A percentile compares a stretch with the other conserved stretches of the same genome.
These are phyloP conservation scores for Gossypium mustelinum DNA, from an alignment of 345 rosid species.

Conservation along the genomic window DNA sequence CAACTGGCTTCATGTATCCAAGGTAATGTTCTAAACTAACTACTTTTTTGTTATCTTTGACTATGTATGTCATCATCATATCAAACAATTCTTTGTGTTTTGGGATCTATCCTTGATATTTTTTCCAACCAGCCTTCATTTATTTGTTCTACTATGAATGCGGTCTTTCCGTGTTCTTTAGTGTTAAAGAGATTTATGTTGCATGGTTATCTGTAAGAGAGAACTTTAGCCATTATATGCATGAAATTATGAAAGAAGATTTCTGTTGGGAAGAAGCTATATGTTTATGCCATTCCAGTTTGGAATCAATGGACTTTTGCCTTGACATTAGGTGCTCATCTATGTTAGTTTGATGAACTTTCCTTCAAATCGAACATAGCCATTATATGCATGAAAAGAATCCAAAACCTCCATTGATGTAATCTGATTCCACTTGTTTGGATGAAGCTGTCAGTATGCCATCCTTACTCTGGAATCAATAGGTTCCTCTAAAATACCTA, in stretches of 20 bases:
- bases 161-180: background rate
- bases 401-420: background rate
- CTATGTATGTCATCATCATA: background rate
- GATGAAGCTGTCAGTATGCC: background rate
- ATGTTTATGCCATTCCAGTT: background rate
- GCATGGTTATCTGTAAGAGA: background rate
- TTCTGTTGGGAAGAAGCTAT: background rate
- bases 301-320: background rate
- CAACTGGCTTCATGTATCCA: constrained; percentile 92
- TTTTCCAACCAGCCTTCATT: background rate
- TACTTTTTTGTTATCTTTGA: background rate
- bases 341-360: background rate
- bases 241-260: background rate
- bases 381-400: background rate
- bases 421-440: background rate
- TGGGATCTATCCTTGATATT: background rate
- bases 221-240: background rate
- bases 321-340: background rate
- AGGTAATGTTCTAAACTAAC: constrained; percentile 39
- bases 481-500: background rate
- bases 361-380: background rate
- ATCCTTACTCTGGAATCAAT: background rate
- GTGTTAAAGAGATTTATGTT: background rate
- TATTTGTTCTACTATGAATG: background rate
- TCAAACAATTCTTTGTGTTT: background rate